Evolutionary conservation across 768 basidiomycete species (phyloP).

Genomic region (Boletus patriciae): DNA sequence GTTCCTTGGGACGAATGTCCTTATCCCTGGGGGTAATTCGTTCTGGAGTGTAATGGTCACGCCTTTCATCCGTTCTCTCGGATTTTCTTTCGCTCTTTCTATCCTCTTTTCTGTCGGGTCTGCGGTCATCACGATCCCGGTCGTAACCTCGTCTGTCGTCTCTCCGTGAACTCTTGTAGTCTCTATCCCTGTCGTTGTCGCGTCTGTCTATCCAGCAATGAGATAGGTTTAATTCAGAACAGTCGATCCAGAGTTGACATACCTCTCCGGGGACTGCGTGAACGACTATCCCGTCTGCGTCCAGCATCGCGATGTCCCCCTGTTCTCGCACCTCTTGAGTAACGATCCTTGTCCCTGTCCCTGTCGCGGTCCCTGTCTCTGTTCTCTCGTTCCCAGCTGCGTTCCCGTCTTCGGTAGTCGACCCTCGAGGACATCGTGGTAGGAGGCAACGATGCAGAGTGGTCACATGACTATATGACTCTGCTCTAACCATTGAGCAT

Average conservation of each 20-base stretch:
- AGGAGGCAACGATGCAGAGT: constrained; percentile 27
- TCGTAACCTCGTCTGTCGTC: constrained; percentile 34
- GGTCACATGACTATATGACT: constrained; percentile 29
- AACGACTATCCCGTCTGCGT: constrained; percentile 42
- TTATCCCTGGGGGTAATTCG: constrained; percentile 33
- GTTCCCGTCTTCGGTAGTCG: constrained; percentile 56
- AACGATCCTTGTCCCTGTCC: constrained; percentile 45
- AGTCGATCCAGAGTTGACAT: not conserved
- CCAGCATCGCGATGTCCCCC: constrained; percentile 36
- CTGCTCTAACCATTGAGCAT: constrained; percentile 6
- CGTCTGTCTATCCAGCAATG: constrained; percentile 33
- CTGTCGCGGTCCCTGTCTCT: constrained; percentile 27
- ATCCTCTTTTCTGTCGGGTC: constrained; percentile 32
- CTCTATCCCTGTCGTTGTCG: constrained; percentile 38
- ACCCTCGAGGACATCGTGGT: constrained; percentile 57
- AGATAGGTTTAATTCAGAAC: not conserved
- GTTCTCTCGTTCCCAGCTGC: constrained; percentile 59
- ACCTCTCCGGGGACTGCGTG: constrained; percentile 38
- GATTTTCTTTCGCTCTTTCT: constrained; percentile 34
- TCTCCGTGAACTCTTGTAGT: constrained; percentile 36
- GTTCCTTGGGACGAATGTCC: constrained; percentile 27
- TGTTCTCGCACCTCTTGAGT: constrained; percentile 38
- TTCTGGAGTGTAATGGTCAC: constrained; percentile 42
- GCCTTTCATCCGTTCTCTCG: constrained; percentile 39
- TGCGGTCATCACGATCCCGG: constrained; percentile 33